These are phyloP conservation scores for Triadica sebifera DNA, from an alignment of 345 rosid genomes.

Conservation along the genomic window DNA sequence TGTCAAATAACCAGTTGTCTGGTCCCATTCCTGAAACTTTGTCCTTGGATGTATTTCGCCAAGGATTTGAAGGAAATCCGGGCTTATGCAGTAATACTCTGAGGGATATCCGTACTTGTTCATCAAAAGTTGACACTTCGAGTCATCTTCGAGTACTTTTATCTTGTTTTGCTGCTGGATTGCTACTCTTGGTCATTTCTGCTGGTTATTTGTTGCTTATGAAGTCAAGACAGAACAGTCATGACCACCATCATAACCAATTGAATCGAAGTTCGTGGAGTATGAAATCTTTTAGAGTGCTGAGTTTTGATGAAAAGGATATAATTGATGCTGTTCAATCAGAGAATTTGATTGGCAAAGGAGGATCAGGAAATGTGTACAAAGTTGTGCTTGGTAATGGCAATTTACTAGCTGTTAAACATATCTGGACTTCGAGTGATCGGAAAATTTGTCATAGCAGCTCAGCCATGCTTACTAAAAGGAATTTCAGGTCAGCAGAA, in stretches of 20 bases:
- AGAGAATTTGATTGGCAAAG: conserved; percentile 79
- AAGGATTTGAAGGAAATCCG: conserved; percentile 56
- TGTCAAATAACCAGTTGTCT: conserved; percentile 58
- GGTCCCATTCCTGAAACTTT: conserved; percentile 65
- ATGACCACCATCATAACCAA: conserved; percentile 21
- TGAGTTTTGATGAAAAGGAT: conserved; percentile 62
- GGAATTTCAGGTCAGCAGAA: conserved; percentile 36
- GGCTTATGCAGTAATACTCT: conserved; percentile 59
- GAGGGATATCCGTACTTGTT: conserved; percentile 43
- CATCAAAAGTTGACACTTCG: conserved; percentile 23
- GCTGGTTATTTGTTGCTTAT: conserved; percentile 31
- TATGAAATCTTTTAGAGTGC: conserved; percentile 58
- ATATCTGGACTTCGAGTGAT: conserved; percentile 45
- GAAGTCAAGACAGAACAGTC: conserved; percentile 35
- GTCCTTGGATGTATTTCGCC: conserved; percentile 37
- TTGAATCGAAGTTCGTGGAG: conserved; percentile 52
- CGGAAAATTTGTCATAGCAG: conserved; percentile 41
- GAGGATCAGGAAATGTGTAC: conserved; percentile 86
- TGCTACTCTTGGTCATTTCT: conserved; percentile 33
- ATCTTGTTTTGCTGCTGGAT: conserved; percentile 43
- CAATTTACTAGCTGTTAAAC: conserved; percentile 75
- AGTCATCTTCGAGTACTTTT: conserved; percentile 32
- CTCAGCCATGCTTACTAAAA: conserved; percentile 42
- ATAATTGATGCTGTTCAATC: conserved; percentile 53
- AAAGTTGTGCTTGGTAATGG: conserved; percentile 56